A percentile compares a stretch with the other conserved stretches of the same genome.
Evolutionary conservation across 2,329 filamentous ascomycete genomes (phyloP).

Genomic region (Pyrenochaeta sp.): DNA sequence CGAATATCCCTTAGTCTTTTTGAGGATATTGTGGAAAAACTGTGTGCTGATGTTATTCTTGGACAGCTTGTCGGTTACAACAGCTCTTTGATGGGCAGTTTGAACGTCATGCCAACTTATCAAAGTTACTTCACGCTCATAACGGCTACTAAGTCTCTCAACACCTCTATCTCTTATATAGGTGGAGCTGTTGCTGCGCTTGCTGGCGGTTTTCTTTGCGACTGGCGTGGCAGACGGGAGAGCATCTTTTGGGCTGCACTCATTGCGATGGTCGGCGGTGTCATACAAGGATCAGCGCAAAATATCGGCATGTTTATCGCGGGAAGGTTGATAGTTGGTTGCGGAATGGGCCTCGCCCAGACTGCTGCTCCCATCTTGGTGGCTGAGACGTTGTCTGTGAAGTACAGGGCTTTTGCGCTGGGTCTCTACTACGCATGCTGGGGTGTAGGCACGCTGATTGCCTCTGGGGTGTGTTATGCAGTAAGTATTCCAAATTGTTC

Average conservation of each 20-base stretch:
- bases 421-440: slow-evolving; percentile 9
- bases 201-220: slow-evolving; percentile 48
- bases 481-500: too few species aligned
- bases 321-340: slow-evolving; percentile 57
- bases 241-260: slow-evolving; percentile 47
- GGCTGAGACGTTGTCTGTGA: slow-evolving; percentile 3
- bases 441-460: slow-evolving; percentile 2
- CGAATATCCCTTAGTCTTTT: too few species aligned
- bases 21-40: too few species aligned
- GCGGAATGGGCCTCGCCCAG: slow-evolving; percentile 67
- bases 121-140: slow-evolving; percentile 64
- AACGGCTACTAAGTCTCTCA: slow-evolving; percentile 61
- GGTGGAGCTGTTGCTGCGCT: slow-evolving; percentile 58
- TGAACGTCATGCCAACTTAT: slow-evolving; percentile 66
- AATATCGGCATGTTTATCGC: slow-evolving; percentile 62
- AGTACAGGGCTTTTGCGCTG: slow-evolving; percentile 20
- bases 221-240: slow-evolving; percentile 47
- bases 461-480: slow-evolving; percentile 5
- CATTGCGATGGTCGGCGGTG: slow-evolving; percentile 55
- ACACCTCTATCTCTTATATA: slow-evolving; percentile 64
- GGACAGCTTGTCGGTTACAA: slow-evolving; percentile 27
- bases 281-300: slow-evolving; percentile 59
- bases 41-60: neutral
- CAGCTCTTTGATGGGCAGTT: slow-evolving; percentile 63
- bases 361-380: slow-evolving; percentile 4